A percentile compares a stretch with the other conserved stretches of the same genome.
Conservation (phyloP, 345 rosid species). For the Syzygium oleosum region DNA sequence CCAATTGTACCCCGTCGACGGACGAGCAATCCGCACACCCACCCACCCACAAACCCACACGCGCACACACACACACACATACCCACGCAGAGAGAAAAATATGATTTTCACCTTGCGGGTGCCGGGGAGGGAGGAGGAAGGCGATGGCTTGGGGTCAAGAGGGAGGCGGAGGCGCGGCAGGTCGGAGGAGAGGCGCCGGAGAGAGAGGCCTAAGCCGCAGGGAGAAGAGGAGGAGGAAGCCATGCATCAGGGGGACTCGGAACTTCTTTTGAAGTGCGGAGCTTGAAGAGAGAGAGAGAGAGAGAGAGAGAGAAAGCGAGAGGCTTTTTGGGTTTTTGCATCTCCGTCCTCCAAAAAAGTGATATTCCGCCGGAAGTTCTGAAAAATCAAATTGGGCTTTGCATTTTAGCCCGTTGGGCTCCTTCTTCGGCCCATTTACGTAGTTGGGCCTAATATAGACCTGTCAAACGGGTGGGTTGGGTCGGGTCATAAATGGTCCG, state of each 20-base stretch:
- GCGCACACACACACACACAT: background rate
- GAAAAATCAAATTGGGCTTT: too few species aligned
- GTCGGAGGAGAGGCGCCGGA: background rate
- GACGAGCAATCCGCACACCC: background rate
- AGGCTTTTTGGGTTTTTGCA: background rate
- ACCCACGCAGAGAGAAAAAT: background rate
- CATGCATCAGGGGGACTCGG: background rate
- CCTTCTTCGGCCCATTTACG: background rate
- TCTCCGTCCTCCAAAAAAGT: background rate
- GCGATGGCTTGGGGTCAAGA: background rate
- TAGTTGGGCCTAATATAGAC: background rate
- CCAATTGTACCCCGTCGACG: background rate
- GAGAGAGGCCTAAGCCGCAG: background rate
- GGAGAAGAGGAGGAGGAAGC: background rate
- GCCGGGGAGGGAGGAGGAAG: background rate
- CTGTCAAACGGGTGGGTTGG: too few species aligned
- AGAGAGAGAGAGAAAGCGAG: background rate
- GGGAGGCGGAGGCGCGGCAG: background rate
- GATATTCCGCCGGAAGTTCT: background rate
- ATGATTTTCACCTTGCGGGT: background rate
- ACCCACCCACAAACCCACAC: background rate
- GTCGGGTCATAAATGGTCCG: too few species aligned
- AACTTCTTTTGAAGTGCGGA: background rate
- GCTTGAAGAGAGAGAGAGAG: background rate
- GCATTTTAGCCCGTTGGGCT: background rate